Base-by-base conservation (phyloP, 768 basidiomycete genomes). In the Lactarius hengduanensis region DNA sequence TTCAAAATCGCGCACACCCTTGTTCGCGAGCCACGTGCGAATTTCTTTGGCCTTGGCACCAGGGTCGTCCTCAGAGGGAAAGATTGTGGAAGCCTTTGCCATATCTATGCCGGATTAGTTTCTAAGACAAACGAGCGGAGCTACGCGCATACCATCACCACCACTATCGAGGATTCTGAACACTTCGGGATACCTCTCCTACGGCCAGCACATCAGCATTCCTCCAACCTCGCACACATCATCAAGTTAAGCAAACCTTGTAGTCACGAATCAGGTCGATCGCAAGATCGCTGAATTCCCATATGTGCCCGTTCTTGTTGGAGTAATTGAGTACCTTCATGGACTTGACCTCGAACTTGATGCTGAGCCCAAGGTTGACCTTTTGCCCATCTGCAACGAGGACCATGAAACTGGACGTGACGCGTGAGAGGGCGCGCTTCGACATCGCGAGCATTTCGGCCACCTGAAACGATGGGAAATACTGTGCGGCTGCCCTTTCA, bases 331-430 rank as follows among this genome's bases (percentile, higher is more conserved):
- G 82, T 1, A 99, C 97, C 77, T 98, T 99, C 72, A 94, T 76
- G 11, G 87, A 84, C 77, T 97, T 98, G 15, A 86, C 91, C 73
- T 99, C 97, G 69, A 97, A 99, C 76, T 99, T 99, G 71, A 99
- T 84, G 74, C 92, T 93, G 50, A 99, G 83, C 2, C 97, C 97
- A 36, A 98, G 78, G 74, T 99, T 98, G 63, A 83, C 84, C 79
- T 97, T 98, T 65, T 84, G 81, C 10, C 83, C 83, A 72, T 93
- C 93, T 0, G 83, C 79, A 0, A 84, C 85, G 64, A 93, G 76
- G 50, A 98, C 92, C 87, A 98, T 88, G 73, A 98, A 88, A 73
- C 92, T 96, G 13, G 96, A 96, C 0, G 94, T 92, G 71, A 99
- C 92, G 76, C 88, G 92, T 13, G 95, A 90, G 16, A 99, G 76